Evolutionary conservation across 805 yeast species (phyloP), one percentile per base, ranked within the genome.

Genomic region (Vanderwaltozyma yarrowii): DNA sequence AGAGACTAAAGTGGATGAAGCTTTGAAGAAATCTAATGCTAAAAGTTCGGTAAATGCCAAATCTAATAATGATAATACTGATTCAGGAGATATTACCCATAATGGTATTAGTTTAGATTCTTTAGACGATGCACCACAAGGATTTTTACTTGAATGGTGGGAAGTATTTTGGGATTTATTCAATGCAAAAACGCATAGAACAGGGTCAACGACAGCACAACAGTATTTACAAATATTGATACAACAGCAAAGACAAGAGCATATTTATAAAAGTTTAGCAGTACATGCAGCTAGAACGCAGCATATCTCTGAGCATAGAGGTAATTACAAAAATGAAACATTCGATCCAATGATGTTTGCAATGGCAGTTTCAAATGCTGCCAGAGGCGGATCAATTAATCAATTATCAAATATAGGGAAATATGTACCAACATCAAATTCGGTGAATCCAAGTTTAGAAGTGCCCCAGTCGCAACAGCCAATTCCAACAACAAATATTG

Each of bases 71-170:
- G 10, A 12, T 8, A 35, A 23, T 20, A 13, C 28, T 12, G 23
- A 30, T 17, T 16, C 12, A 20, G 17, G 23, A 9, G 16, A 21
- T 12, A 5, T 15, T 7, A 23, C 12, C 5, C 16, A 20, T 20
- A 15, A 9, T 9, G 21, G 32, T 11, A 15, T 4, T 12, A n/a
- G 8, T 12, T 14, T 19, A 12, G 26, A 23, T 2, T 56, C 56
- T 48, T 66, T 41, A 46, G 58, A 51, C 71, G 92, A 86, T 52
- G 80, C 94, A 2, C 92, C 94, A 0, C 84, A 80, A 49, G 92
- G 95, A 6, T 87, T 85, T 52, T 62, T 87, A 18, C 79, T 75
- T 51, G 96, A 88, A 58, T 87, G 96, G 96, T 87, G 96, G 96
- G 86, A 78, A 65, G 77, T 88, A 14, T 88, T 87, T 56, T 88